Base-by-base conservation (phyloP, 192 early-diverging fungal genomes). In the Dissophora ornata region DNA sequence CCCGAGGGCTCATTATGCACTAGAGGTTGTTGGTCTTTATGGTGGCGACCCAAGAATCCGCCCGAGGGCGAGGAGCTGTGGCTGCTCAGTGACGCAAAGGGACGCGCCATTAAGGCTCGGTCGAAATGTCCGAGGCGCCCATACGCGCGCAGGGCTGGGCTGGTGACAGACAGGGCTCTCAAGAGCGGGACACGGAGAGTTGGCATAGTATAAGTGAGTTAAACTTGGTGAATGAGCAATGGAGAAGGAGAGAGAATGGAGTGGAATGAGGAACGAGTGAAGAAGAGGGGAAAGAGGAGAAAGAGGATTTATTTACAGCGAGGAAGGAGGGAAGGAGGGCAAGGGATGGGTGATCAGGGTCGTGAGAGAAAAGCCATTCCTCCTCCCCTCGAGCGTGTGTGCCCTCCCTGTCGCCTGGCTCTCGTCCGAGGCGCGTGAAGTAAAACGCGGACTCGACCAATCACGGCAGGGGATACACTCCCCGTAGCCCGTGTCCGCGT, bases 1-100 rank as follows among this genome's bases (percentile, higher is more conserved):
- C 80, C 73, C 34, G 58, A 55, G 45, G 91, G 91, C 73, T 92
- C 91, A 19, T 74, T 71, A 5, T 80, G 75, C 38, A 87, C 59
- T 1, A 77, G 24, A 0, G 52, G 51, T 26, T 67, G 38, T 16
- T 77, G 73, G 25, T 78, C 80, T 1, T 44, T 56, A 24, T 70
- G 67, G 13, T 24, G 34, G 4, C 73, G 55, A 30, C 47, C n/a
- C 12, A 64, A 22, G 32, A 36, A 69, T 38, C 49, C 29, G 0
- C 25, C 46, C 8, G 29, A n/a, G n/a, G n/a, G 15, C 4, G 44
- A 47, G 44, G 24, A 6, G 26, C 26, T 10, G 49, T 13, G 21
- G 25, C 18, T 10, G 38, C 26, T 44, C 11, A 55, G 32, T 5
- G 50, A 53, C 18, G 68, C 68, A 25, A 70, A 62, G 19, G 58